Conservation (phyloP, 805 yeast genomes). For the Schwanniomyces yamadae region DNA sequence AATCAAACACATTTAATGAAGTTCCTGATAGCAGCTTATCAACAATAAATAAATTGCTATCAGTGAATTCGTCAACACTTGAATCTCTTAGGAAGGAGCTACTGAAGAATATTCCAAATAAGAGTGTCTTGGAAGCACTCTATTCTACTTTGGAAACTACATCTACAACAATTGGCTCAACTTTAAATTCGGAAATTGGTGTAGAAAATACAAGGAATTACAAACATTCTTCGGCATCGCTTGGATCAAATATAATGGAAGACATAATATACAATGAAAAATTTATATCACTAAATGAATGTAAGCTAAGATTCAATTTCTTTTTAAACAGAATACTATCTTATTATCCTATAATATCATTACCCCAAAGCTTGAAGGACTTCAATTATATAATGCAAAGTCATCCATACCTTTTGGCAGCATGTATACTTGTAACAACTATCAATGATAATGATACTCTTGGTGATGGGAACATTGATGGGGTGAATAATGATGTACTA, state of each 20-base stretch:
- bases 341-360: slow-evolving; percentile 49
- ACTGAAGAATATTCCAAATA: no score
- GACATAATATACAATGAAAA: slow-evolving; percentile 36
- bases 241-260: slow-evolving; percentile 20
- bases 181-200: no score
- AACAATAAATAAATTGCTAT: no score
- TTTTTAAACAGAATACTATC: slow-evolving; percentile 41
- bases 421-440: slow-evolving; percentile 48
- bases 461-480: slow-evolving; percentile 6
- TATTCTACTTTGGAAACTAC: no score
- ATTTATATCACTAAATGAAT: slow-evolving; percentile 33
- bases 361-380: slow-evolving; percentile 33
- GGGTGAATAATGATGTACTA: not conserved
- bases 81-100: no score
- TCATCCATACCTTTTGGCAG: slow-evolving; percentile 43
- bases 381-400: slow-evolving; percentile 41
- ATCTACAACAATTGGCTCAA: no score
- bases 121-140: no score
- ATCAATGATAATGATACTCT: slow-evolving; percentile 34
- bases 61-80: no score
- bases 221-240: no score
- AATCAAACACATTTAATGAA: slow-evolving; percentile 11
- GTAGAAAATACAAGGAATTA: no score
- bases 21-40: slow-evolving; percentile 10
- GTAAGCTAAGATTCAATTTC: slow-evolving; percentile 29